Evolutionary conservation across 208 protist species (phyloP), one percentile per base, ranked within the genome.

Genomic region (Leishmania lainsoni): DNA sequence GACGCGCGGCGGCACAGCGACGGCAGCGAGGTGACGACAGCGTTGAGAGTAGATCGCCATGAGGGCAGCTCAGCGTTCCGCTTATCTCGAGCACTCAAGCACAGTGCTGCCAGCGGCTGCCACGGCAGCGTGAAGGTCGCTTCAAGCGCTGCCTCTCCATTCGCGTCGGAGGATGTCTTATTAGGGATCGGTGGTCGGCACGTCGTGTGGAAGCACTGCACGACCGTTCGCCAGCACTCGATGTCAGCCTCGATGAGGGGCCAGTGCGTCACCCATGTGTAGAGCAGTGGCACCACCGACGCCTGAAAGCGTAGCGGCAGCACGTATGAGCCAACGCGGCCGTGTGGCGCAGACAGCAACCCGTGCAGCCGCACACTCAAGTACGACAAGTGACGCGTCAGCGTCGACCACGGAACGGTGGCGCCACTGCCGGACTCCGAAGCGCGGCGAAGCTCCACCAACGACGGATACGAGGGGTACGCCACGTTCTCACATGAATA

Each of bases 201-300:
- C 35, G 75, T 48, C 5, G 29, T 45, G 54, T 54, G 35, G 69
- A 95, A 94, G 71, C 83, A 88, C 26, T 80, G 48, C 32, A 83
- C 87, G 0, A 97, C 82, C 4, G 14, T 26, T 14, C 48, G 49
- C 94, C 94, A 97, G 58, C 75, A 81, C 2, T 58, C 72, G 6
- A 81, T 63, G 45, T 84, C 78, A 49, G 88, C 83, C 29, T 63
- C 75, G 26, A 91, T 61, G 35, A 95, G 90, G 22, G 86, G 80
- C 83, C 83, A 93, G 76, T 94, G 75, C 5, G 87, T 87, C 39
- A 91, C 51, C 91, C 93, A 97, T 35, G 74, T 73, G 85, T 95
- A 97, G 6, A 97, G 80, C 17, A 92, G 51, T 22, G 91, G 90
- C 54, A 92, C 81, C 59, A 94, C 76, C 32, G 72, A 83, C 35